Conservation (phyloP, 2,329 filamentous ascomycete species). For the Teratosphaeria pseudoeucalypti region DNA sequence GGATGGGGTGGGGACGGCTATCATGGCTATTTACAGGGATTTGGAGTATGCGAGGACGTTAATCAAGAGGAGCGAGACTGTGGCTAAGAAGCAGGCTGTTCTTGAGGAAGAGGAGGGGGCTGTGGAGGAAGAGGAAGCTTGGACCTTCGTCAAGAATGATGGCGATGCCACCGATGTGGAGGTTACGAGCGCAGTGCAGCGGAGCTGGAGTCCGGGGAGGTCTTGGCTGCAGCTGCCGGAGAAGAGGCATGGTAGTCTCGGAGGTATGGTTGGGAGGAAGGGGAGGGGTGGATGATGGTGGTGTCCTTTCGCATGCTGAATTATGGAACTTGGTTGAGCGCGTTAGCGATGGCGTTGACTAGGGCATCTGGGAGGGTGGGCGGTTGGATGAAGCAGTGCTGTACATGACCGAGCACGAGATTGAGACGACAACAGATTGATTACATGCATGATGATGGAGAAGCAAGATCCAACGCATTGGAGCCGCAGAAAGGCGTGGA, state of each 20-base stretch:
- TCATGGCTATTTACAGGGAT: conserved; percentile 88
- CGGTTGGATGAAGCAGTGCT: background rate
- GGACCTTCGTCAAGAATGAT: conserved; percentile 74
- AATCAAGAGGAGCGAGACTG: conserved; percentile 35
- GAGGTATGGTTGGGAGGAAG: background rate
- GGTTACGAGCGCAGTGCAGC: background rate
- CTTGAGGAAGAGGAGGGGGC: conserved; percentile 17
- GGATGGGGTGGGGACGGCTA: conserved; percentile 78
- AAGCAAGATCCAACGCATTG: background rate
- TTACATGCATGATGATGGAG: background rate
- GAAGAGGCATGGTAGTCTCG: background rate
- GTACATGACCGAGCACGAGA: background rate
- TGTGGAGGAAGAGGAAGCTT: conserved; percentile 32
- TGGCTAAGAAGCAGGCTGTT: conserved; percentile 3
- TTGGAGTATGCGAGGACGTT: conserved; percentile 83
- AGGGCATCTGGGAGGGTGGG: background rate
- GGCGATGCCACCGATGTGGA: conserved; percentile 27
- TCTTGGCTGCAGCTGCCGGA: background rate
- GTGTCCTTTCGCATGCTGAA: background rate
- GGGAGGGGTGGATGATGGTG: background rate
- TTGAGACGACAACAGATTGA: background rate
- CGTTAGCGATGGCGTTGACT: background rate
- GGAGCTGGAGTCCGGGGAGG: background rate
- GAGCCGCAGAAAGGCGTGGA: background rate
- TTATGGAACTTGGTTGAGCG: background rate